Evolutionary conservation across 805 yeast genomes (phyloP), one percentile per base, ranked within the genome.

Genomic region (Candida maesae): DNA sequence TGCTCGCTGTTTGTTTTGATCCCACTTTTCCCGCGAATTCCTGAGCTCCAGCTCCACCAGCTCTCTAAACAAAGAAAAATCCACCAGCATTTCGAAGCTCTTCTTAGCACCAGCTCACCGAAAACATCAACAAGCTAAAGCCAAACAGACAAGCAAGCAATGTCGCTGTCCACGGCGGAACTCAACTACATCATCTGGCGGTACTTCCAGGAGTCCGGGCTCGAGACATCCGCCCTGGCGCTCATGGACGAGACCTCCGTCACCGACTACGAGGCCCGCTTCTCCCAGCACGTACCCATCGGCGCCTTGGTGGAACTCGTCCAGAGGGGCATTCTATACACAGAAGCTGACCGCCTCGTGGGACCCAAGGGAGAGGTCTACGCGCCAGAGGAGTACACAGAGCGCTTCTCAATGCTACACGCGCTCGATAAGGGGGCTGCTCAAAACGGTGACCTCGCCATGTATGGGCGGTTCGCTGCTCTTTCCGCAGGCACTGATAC

Each of bases 151-250:
- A n/a, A n/a, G n/a, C n/a, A n/a, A 32, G 25, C 6, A 5, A 87
- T 88, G 96, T 83, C 95, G 19, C 66, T 91, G 36, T 76, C 93
- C 5, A 82, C 93, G 42, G 79, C 75, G 42, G 95, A 89, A 63
- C 74, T 91, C 40, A 93, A 91, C 67, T 91, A 91, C 59, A 73
- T 93, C 52, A 77, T 91, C 39, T 93, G 96, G 96, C 67, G 97
- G 46, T 93, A 91, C 57, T 71, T 89, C 28, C 95, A 88, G 57
- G 98, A 93, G 60, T 69, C 81, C 6, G 95, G 95, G 3, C 70
- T 60, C 29, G 90, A 85, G 38, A 70, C 86, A 16, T 71, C 93
- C 2, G 89, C 95, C 0, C 78, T 74, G 54, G 95, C 96, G 0
- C 64, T 93, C 21, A 86, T 84, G 47, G 82, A 84, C 50, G 90